phyloP scores from a whole-genome alignment of 306 rosid species.

The Prinsepia uniflora region DNA sequence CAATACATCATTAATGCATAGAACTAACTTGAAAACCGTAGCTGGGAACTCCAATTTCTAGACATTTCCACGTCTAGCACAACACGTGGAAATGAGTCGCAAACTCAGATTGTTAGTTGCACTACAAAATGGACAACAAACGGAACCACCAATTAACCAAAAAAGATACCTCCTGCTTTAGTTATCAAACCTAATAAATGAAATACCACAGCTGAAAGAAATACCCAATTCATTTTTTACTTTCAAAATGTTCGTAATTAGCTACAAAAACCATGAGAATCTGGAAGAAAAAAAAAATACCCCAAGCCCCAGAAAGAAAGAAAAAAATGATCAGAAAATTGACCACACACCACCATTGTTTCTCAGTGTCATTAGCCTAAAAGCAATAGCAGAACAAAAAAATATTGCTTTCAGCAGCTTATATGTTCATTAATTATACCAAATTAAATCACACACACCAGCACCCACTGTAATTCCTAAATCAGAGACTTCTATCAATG shows the following conservation, averaged over 20 bases:
- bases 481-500: not conserved
- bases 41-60: not conserved
- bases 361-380: slow-evolving; percentile 1
- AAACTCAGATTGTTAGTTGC: not conserved
- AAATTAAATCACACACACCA: not conserved
- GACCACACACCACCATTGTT: not conserved
- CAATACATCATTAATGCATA: not conserved
- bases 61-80: slow-evolving; percentile 2
- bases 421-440: not conserved
- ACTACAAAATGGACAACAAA: slow-evolving; percentile 1
- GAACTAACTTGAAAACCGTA: not conserved
- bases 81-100: not conserved
- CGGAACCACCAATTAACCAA: not conserved
- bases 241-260: not conserved
- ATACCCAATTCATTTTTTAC: not conserved
- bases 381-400: not conserved
- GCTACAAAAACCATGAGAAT: not conserved
- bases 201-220: no score
- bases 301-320: not conserved
- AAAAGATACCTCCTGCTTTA: not conserved
- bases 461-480: not conserved
- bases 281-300: not conserved
- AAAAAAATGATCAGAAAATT: not conserved
- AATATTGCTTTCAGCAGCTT: not conserved
- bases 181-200: not conserved